A percentile compares a stretch with the other conserved stretches of the same genome.
These are phyloP conservation scores for Xylaria telfairii DNA, from an alignment of 495 filamentous ascomycete species.

Conservation along the genomic window DNA sequence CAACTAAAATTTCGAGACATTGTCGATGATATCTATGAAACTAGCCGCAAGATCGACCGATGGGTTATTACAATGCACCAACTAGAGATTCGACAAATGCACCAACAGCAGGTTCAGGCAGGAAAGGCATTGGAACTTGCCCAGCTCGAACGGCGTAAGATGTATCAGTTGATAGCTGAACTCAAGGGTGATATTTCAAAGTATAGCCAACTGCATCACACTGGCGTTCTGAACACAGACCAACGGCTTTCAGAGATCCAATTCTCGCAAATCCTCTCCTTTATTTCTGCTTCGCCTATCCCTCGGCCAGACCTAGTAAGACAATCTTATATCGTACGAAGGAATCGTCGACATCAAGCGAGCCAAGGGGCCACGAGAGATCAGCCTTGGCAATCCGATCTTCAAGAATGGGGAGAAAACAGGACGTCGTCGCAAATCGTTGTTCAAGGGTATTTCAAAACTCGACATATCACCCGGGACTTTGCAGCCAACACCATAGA, in stretches of 20 bases:
- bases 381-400: neutral
- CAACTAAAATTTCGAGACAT: neutral
- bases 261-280: slow-evolving; percentile 11
- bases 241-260: slow-evolving; percentile 1
- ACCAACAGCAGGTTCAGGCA: neutral
- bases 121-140: neutral
- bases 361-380: neutral
- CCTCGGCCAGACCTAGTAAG: neutral
- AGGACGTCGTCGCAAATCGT: neutral
- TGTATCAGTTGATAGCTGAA: neutral
- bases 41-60: neutral
- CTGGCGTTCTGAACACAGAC: slow-evolving; percentile 1
- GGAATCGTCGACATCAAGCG: neutral
- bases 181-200: neutral
- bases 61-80: neutral
- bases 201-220: neutral
- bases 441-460: neutral
- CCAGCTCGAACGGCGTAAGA: slow-evolving; percentile 4
- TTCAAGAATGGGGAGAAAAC: slow-evolving; percentile 1
- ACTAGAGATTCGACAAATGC: neutral
- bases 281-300: neutral
- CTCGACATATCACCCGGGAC: neutral
- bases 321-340: neutral
- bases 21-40: slow-evolving; percentile 1
- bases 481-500: neutral